Evolutionary conservation across 176 grass and related monocot species (phyloP).

Genomic region (Aegilops umbellulata): DNA sequence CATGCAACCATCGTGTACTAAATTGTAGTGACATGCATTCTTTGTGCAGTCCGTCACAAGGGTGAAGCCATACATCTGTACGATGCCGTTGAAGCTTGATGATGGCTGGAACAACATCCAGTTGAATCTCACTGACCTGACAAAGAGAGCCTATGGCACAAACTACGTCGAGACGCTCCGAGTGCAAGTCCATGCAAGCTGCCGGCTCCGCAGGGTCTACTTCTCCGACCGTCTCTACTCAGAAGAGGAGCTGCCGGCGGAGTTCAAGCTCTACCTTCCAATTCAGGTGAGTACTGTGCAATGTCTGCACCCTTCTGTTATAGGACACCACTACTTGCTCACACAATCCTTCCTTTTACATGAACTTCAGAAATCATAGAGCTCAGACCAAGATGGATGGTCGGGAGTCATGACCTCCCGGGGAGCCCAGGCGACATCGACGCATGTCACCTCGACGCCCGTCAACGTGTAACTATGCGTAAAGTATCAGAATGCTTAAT

Average conservation of each 20-base stretch:
- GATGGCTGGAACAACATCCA: slow-evolving; percentile 96
- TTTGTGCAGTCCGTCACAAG: slow-evolving; percentile 66
- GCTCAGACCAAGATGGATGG: neutral
- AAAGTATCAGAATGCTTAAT: neutral
- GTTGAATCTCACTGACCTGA: slow-evolving; percentile 79
- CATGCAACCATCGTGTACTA: neutral
- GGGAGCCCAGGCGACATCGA: neutral
- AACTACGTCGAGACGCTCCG: slow-evolving; percentile 89
- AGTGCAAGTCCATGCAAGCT: slow-evolving; percentile 95
- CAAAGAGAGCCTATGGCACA: slow-evolving; percentile 79
- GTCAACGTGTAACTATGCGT: neutral
- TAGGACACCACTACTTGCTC: neutral
- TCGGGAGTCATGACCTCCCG: neutral
- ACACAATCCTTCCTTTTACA: neutral
- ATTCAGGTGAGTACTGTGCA: slow-evolving; percentile 54
- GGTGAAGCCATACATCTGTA: slow-evolving; percentile 93
- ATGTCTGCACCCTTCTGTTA: neutral
- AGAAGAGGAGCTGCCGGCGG: slow-evolving; percentile 77
- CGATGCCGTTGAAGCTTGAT: slow-evolving; percentile 80
- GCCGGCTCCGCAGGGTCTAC: slow-evolving; percentile 78
- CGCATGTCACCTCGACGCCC: neutral
- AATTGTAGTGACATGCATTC: neutral
- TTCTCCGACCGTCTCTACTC: slow-evolving; percentile 87
- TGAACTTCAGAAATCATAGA: slow-evolving; percentile 36
- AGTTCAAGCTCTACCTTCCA: slow-evolving; percentile 94